Percentiles rank a stretch among this genome's conserved stretches.
phyloP scores from a whole-genome alignment of 257 asterid genomes.

The Anisodus tanguticus region DNA sequence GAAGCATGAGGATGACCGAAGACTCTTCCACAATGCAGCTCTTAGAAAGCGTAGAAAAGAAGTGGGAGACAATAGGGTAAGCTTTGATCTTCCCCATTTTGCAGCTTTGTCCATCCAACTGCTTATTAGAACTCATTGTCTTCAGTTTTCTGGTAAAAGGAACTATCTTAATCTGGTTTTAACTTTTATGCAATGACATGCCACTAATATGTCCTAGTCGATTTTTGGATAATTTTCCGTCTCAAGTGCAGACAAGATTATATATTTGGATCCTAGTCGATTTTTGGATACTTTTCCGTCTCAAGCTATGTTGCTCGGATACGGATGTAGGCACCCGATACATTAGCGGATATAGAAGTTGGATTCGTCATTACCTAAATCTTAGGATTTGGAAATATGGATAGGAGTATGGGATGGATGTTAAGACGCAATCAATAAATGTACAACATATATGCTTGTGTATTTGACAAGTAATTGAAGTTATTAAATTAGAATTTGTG shows the following conservation, averaged over 20 bases:
- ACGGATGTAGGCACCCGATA: neutral
- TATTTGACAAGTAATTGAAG: neutral
- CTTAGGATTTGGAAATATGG: neutral
- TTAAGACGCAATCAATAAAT: neutral
- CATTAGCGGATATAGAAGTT: neutral
- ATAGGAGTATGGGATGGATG: neutral
- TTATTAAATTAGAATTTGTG: neutral
- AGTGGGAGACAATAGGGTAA: constrained; percentile 82
- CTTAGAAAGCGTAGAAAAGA: constrained; percentile 93
- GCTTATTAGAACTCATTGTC: constrained; percentile 23
- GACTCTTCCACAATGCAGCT: constrained; percentile 86
- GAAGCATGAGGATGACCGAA: constrained; percentile 92
- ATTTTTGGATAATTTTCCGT: neutral
- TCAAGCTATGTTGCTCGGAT: neutral
- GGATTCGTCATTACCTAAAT: too few relatives aligned
- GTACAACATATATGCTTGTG: neutral
- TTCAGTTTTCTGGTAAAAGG: constrained; percentile 10
- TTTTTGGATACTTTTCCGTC: neutral
- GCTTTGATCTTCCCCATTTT: constrained; percentile 29
- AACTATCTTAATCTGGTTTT: constrained; percentile 11
- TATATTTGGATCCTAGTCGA: neutral
- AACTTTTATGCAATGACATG: constrained; percentile 22
- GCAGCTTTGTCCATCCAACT: constrained; percentile 28
- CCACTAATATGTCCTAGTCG: neutral
- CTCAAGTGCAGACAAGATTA: neutral